phyloP scores from a whole-genome alignment of 1,139 yeast genomes.

The Pneumocystis oryctolagi region DNA sequence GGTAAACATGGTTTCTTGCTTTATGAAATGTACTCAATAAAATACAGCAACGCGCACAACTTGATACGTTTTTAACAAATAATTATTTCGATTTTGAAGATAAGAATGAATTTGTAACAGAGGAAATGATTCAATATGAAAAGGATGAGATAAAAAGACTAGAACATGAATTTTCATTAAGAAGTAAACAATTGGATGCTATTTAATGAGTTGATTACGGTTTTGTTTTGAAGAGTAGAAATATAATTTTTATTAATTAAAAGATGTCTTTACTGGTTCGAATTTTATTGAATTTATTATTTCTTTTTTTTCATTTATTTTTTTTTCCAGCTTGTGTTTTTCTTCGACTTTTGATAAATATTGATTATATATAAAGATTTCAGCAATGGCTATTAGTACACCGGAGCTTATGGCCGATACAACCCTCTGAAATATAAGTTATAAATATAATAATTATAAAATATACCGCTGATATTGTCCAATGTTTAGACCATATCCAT shows the following conservation, averaged over 20 bases:
- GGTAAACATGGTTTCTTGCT: background rate
- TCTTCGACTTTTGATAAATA: background rate
- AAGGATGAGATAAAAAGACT: slow-evolving; percentile 20
- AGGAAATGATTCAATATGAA: slow-evolving; percentile 21
- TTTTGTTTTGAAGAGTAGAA: background rate
- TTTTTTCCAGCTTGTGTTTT: background rate
- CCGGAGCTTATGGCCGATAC: background rate
- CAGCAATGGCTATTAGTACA: background rate
- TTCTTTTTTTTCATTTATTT: background rate
- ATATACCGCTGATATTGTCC: background rate
- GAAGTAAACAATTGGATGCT: slow-evolving; percentile 10
- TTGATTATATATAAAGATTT: background rate
- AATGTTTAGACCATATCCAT: background rate
- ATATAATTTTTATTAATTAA: background rate
- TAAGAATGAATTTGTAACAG: slow-evolving; percentile 14
- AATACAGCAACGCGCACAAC: slow-evolving; percentile 20
- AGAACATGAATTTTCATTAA: slow-evolving; percentile 19
- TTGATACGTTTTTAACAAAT: slow-evolving; percentile 13
- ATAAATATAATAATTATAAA: background rate
- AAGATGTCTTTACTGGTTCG: background rate
- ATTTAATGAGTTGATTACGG: background rate
- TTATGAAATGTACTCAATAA: background rate
- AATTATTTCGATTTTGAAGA: slow-evolving; percentile 6
- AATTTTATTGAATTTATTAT: background rate
- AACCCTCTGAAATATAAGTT: background rate